Conservation (phyloP, 306 rosid genomes). For the Hylodesmum podocarpum region DNA sequence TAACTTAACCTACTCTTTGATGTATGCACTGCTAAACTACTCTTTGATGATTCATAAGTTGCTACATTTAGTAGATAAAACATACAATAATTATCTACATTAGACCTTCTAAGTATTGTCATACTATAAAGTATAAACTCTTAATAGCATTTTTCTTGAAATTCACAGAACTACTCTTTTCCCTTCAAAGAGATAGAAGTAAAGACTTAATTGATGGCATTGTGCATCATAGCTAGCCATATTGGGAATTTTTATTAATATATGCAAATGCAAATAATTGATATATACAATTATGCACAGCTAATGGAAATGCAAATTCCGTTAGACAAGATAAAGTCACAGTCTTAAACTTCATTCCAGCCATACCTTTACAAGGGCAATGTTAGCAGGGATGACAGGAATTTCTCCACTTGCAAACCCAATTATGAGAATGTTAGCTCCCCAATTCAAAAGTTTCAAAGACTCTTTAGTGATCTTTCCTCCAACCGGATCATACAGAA, state of each 20-base stretch:
- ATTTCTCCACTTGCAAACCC: slow-evolving; percentile 96
- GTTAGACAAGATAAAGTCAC: slow-evolving; percentile 6
- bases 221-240: background rate
- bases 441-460: slow-evolving; percentile 83
- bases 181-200: no score
- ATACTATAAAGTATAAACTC: background rate
- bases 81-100: background rate
- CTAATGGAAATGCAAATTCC: background rate
- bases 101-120: background rate
- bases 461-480: slow-evolving; percentile 81
- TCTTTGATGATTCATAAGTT: background rate
- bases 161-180: background rate
- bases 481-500: slow-evolving; percentile 94
- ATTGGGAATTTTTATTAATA: background rate
- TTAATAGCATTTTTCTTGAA: background rate
- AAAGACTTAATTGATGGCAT: background rate
- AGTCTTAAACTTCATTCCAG: slow-evolving; percentile 1
- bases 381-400: slow-evolving; percentile 89
- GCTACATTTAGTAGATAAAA: background rate
- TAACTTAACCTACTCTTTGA: background rate
- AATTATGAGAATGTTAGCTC: slow-evolving; percentile 81
- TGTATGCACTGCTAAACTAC: background rate
- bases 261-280: background rate
- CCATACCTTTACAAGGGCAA: slow-evolving; percentile 91
- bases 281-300: background rate